Evolutionary conservation across 2,329 filamentous ascomycete genomes (phyloP), one percentile per base, ranked within the genome.

Genomic region (Arachnopeziza araneosa): DNA sequence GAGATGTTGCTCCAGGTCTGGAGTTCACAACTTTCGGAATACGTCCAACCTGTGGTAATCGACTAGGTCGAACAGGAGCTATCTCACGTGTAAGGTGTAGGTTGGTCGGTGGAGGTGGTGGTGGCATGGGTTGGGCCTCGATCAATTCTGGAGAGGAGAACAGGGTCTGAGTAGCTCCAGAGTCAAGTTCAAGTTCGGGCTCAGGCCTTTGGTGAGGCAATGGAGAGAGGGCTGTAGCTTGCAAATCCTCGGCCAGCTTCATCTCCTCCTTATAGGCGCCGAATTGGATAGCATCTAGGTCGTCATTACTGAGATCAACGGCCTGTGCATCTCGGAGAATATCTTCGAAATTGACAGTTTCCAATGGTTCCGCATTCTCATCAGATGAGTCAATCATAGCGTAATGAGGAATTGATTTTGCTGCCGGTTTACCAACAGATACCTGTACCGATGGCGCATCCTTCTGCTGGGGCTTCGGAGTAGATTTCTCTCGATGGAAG

Each of bases 11-110:
- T 63, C 88, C 83, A 36, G 85, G 79, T 57, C 86, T 82, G 53
- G 82, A 85, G 52, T 85, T 90, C 30, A 93, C 80, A 3, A 96
- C 91, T 68, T 86, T 86, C 9, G 93, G 93, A 56, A 96, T 96
- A 19, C 93, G 85, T 9, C 92, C 93, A 53, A 96, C 86, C 66
- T 93, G 91, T 26, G 87, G 85, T 21, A 96, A 77, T 59, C 92
- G 83, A 70, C 85, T 90, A 10, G 83, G 83, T 10, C 66, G 66
- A 49, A 63, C 54, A 49, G 67, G 64, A 52, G 63, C 64, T 5
- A 60, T 61, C 44, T 66, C 63, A 54, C 58, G 57, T 10, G 24
- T 59, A 6, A 69, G 48, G 58, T 70, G 63, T 24, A 70, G 50
- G 17, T 72, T 62, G 52, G 65, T 63, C 56, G 63, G 54, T 24